Conservation (phyloP, 192 early-diverging fungal species). For the Lunasporangiospora selenospora region DNA sequence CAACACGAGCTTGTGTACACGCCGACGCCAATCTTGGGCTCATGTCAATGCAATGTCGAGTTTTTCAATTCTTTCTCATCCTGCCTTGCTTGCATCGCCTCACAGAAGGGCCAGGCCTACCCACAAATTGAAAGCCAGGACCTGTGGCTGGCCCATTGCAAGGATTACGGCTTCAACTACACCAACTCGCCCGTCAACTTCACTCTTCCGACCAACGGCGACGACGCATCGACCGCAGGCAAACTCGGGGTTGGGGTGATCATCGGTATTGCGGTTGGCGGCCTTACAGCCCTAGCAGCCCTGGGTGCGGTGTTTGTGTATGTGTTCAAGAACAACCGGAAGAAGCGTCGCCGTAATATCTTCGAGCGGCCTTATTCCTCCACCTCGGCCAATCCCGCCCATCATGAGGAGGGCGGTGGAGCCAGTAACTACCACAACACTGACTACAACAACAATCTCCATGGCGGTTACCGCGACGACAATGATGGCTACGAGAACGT, state of each 20-base stretch:
- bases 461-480: constrained; percentile 11
- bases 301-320: constrained; percentile 4
- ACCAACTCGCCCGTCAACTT: constrained; percentile 22
- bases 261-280: constrained; percentile 20
- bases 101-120: constrained; percentile 19
- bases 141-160: constrained; percentile 19
- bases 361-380: constrained; percentile 36
- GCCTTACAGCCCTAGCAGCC: constrained; percentile 2
- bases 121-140: constrained; percentile 30
- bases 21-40: constrained; percentile 26
- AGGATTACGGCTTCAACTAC: constrained; percentile 34
- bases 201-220: constrained; percentile 14
- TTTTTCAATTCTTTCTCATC: constrained; percentile 32
- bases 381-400: constrained; percentile 13
- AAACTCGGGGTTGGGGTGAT: constrained; percentile 18
- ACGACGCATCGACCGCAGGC: neutral
- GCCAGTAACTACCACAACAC: constrained; percentile 23
- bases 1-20: constrained; percentile 33
- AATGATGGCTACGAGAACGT: neutral
- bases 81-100: constrained; percentile 28
- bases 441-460: constrained; percentile 24
- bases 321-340: too few relatives aligned
- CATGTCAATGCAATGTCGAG: constrained; percentile 35
- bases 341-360: too few relatives aligned
- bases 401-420: too few relatives aligned